Base-by-base conservation (phyloP, 2,329 filamentous ascomycete species). In the Fusarium setosum region DNA sequence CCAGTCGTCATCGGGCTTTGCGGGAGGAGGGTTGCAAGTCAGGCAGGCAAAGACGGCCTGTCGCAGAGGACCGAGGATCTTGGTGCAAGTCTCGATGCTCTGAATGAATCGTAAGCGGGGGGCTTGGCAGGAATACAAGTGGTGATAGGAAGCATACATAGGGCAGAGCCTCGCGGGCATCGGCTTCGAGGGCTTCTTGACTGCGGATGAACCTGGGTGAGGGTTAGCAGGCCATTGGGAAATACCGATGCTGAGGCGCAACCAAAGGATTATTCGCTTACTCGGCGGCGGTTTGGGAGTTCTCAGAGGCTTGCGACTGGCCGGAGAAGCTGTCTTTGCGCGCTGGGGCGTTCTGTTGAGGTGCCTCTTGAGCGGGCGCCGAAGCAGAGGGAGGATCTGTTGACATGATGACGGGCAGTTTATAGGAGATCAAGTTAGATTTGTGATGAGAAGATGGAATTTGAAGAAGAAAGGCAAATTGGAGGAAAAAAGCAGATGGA, bases 61-160 rank as follows among this genome's bases (percentile, higher is more conserved):
- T 52, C 94, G 91, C 15, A 99, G 83, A 8, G 94, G 86, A 0
- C 96, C 96, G 24, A 98, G 89, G n/a, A 91, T 88, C 69, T 94
- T 91, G 45, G 96, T 98, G 80, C 96, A 99, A 44, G 90, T 90
- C 71, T 97, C 93, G 75, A 98, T 97, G 79, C 96, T 94, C 92
- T 96, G 68, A 1, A 4, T 29, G 11, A 6, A 24, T 20, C 13
- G 54, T 76, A 7, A 76, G 73, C n/a, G 40, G 13, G 24, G 47
- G 59, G 29, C 63, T 45, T 35, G 59, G 26, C 20, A 13, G 44
- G n/a, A 41, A 23, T 21, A 31, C 26, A 8, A 23, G 47, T 12
- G 34, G 10, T 18, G 26, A 20, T 21, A 24, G 31, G n/a, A n/a
- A 72, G 34, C 88, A 73, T 81, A 96, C 93, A 76, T 97, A 99